These are phyloP conservation scores for Dalbergia cultrata DNA, from an alignment of 306 rosid genomes.

Conservation along the genomic window DNA sequence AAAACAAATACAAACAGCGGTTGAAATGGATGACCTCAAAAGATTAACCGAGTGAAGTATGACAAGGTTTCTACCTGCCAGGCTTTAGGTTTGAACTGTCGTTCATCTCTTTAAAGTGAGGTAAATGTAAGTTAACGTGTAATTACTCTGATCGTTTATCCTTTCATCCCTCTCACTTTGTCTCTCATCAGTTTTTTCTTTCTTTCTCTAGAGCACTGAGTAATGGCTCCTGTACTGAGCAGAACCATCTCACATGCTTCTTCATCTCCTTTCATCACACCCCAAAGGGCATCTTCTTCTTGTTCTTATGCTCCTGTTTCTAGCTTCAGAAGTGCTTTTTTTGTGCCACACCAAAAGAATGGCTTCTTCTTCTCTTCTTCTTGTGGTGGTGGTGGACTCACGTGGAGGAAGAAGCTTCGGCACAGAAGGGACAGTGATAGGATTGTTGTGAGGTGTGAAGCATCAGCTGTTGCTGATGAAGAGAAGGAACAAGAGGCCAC, in stretches of 20 bases:
- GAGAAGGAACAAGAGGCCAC: constrained; percentile 65
- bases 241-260: constrained; percentile 70
- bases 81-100: rapidly evolving
- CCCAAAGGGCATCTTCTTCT: constrained; percentile 36
- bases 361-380: not conserved
- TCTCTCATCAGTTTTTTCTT: not conserved
- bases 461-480: constrained; percentile 66
- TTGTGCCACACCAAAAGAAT: constrained; percentile 53
- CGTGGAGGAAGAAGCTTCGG: constrained; percentile 51
- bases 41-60: no score
- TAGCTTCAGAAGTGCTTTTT: constrained; percentile 58
- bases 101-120: no score
- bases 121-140: no score
- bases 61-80: rapidly evolving
- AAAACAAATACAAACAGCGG: no score
- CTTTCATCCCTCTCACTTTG: not conserved
- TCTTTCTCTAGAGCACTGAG: not conserved
- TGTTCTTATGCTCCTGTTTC: not conserved
- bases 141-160: not conserved
- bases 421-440: constrained; percentile 41
- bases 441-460: constrained; percentile 73
- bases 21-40: no score
- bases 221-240: constrained; percentile 84
- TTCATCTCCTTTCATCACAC: constrained; percentile 56
- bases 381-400: constrained; percentile 50